Evolutionary conservation across 2,329 filamentous ascomycete species (phyloP).

Genomic region (Fusarium gaditjirri): DNA sequence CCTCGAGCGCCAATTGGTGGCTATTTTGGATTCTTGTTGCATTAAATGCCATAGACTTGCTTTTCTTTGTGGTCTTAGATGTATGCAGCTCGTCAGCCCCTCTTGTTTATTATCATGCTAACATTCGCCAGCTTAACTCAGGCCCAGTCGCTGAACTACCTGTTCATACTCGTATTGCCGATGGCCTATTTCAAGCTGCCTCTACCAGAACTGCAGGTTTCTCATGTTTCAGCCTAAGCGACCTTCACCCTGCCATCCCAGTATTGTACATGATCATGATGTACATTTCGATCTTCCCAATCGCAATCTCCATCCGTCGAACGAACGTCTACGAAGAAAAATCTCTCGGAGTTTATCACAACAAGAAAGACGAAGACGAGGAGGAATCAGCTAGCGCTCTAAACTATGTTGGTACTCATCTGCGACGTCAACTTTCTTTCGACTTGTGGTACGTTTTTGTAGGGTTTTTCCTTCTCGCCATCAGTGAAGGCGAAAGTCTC

Average conservation of each 20-base stretch:
- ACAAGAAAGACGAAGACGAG: constrained; percentile 57
- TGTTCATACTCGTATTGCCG: constrained; percentile 79
- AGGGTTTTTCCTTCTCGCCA: constrained; percentile 91
- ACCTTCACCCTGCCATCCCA: constrained; percentile 89
- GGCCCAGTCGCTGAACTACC: constrained; percentile 74
- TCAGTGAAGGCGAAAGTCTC: constrained; percentile 82
- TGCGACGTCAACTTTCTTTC: constrained; percentile 93
- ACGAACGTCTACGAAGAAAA: constrained; percentile 98
- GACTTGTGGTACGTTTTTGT: constrained; percentile 98
- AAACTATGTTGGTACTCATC: constrained; percentile 89
- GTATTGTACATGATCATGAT: constrained; percentile 98
- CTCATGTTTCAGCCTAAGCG: constrained; percentile 78
- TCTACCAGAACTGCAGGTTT: constrained; percentile 94
- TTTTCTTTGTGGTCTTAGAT: constrained; percentile 94
- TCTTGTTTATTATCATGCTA: constrained; percentile 23
- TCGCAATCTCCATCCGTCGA: constrained; percentile 91
- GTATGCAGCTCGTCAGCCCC: constrained; percentile 59
- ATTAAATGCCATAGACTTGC: constrained; percentile 84
- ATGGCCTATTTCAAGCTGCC: constrained; percentile 90
- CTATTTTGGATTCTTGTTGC: constrained; percentile 85
- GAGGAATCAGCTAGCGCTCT: constrained; percentile 66
- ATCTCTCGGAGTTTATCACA: constrained; percentile 77
- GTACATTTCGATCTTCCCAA: constrained; percentile 98
- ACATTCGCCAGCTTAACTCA: constrained; percentile 70
- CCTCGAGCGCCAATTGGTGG: constrained; percentile 93